Conservation (phyloP, 2,329 filamentous ascomycete species). For the Drechslerella dactyloides region DNA sequence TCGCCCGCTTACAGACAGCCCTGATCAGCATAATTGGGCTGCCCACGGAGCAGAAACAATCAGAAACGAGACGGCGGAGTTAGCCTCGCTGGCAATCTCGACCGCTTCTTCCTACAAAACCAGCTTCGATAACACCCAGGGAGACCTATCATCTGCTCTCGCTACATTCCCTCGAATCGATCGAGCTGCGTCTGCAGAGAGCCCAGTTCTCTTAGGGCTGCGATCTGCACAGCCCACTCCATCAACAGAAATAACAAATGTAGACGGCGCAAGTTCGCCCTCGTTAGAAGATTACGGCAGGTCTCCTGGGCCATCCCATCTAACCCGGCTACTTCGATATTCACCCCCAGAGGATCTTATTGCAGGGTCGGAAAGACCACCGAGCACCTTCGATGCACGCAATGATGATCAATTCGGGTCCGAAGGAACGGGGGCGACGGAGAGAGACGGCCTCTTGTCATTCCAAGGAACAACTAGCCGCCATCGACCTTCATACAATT, state of each 20-base stretch:
- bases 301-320: constrained; percentile 42
- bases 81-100: constrained; percentile 80
- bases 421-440: constrained; percentile 1
- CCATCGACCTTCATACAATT: constrained; percentile 32
- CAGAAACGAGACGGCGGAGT: constrained; percentile 83
- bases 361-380: background rate
- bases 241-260: constrained; percentile 19
- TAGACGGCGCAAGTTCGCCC: constrained; percentile 30
- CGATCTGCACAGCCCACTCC: constrained; percentile 31
- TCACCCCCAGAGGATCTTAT: constrained; percentile 29
- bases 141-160: constrained; percentile 21
- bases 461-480: background rate
- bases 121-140: constrained; percentile 53
- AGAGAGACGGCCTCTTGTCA: constrained; percentile 26
- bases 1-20: constrained; percentile 21
- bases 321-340: constrained; percentile 33
- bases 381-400: background rate
- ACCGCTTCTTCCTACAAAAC: constrained; percentile 61
- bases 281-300: constrained; percentile 20
- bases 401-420: background rate
- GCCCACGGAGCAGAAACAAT: constrained; percentile 77
- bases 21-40: constrained; percentile 60
- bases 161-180: constrained; percentile 13
- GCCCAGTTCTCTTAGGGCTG: constrained; percentile 23
- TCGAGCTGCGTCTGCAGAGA: constrained; percentile 16